A percentile compares a stretch with the other conserved stretches of the same genome.
phyloP scores from a whole-genome alignment of 495 filamentous ascomycete species.

The Clohesyomyces aquaticus region DNA sequence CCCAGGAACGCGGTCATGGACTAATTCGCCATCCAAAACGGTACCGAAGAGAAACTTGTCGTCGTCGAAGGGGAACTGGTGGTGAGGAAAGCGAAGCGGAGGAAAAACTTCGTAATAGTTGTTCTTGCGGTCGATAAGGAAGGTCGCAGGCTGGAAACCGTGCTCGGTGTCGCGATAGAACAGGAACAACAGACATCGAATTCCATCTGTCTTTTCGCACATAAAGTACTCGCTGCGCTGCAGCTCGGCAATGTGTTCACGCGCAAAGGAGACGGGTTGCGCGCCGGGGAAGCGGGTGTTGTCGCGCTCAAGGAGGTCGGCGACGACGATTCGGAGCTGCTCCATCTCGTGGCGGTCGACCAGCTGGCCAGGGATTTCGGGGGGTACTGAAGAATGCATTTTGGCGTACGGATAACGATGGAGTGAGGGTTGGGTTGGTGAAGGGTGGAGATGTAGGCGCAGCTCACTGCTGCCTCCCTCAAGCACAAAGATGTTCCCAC shows the following conservation, averaged over 20 bases:
- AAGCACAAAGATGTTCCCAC: too few species aligned
- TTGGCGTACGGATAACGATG: neutral
- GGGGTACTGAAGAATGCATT: conserved; percentile 46
- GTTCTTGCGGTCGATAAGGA: conserved; percentile 96
- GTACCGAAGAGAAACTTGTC: conserved; percentile 76
- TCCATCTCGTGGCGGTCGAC: conserved; percentile 60
- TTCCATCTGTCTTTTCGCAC: conserved; percentile 97
- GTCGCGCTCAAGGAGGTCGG: conserved; percentile 69
- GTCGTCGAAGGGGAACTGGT: conserved; percentile 58
- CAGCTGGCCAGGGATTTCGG: conserved; percentile 68
- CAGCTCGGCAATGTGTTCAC: conserved; percentile 76
- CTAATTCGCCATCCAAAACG: conserved; percentile 89
- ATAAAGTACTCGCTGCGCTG: conserved; percentile 87
- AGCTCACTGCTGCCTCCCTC: too few species aligned
- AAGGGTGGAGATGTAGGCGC: neutral
- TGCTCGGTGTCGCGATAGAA: conserved; percentile 61
- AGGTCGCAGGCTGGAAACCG: conserved; percentile 53
- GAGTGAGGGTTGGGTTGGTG: neutral
- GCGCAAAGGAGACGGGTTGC: conserved; percentile 88
- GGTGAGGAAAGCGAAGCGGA: conserved; percentile 77
- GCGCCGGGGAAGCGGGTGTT: conserved; percentile 80
- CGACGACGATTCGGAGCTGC: conserved; percentile 72
- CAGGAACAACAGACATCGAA: conserved; percentile 91
- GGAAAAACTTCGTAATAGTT: conserved; percentile 82
- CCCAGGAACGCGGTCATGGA: conserved; percentile 71